These are phyloP conservation scores for Wallacemonas sp. DNA, from an alignment of 208 protist species.

Conservation along the genomic window DNA sequence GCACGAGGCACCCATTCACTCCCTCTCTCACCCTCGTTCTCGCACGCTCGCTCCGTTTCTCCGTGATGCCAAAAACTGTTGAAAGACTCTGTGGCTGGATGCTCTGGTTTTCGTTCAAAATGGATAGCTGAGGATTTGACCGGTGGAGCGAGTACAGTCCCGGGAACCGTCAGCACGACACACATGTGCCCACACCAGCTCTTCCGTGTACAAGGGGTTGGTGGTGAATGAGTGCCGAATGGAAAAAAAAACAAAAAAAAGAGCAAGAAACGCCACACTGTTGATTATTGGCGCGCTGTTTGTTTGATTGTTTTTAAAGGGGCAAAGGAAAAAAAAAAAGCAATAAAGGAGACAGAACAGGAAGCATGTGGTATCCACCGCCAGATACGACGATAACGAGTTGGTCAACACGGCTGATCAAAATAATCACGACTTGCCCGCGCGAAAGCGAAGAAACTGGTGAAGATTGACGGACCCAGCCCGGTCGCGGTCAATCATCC, in stretches of 20 bases:
- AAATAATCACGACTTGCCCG: constrained; percentile 6
- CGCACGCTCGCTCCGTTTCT: not conserved
- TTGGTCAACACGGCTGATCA: too few species aligned
- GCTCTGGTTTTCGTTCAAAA: not conserved
- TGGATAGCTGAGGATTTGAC: not conserved
- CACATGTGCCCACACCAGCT: not conserved
- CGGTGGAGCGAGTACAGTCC: not conserved
- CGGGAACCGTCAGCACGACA: not conserved
- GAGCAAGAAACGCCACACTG: too few species aligned
- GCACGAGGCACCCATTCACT: too few species aligned
- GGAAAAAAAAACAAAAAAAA: constrained; percentile 12
- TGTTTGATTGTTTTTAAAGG: not conserved
- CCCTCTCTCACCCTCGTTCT: too few species aligned
- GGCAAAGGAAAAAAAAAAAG: constrained; percentile 19
- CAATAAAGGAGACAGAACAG: not conserved
- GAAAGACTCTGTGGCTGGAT: not conserved
- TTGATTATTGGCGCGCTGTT: too few species aligned
- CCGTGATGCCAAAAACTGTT: not conserved
- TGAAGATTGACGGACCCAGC: constrained; percentile 39
- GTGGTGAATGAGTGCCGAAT: not conserved
- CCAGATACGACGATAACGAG: too few species aligned
- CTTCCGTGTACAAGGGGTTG: not conserved
- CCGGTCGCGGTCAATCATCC: constrained; percentile 28
- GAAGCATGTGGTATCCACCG: not conserved
- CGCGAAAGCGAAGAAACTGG: constrained; percentile 52